Base-by-base conservation (phyloP, 176 grass and related monocot genomes). In the Musa itinerans region DNA sequence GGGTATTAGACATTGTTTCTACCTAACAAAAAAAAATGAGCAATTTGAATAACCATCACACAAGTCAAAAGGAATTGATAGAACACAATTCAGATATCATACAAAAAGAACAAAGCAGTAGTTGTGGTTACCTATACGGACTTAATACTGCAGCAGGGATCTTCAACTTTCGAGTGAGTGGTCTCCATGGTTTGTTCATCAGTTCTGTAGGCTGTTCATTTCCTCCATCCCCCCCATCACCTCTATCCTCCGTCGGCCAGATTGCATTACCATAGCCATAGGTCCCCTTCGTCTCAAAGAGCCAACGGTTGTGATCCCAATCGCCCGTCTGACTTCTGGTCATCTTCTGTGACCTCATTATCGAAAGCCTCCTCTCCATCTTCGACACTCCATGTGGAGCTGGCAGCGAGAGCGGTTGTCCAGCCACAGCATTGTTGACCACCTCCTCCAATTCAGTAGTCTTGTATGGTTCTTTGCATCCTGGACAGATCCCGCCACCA, bases 241-340 rank as follows among this genome's bases (percentile, higher is more conserved):
- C 29, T 65, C 87, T 86, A 50, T 90, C 93, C 80, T 98, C 94
- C 53, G 84, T 85, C 1, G 94, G 94, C 94, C 94, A 98, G 16
- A 98, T 98, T 1, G 94, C 94, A 83, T 98, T 98, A 16, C 94
- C 94, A 17, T 93, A 98, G 1, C 94, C 94, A 68, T 98, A 98
- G 0, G 94, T 98, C 0, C 94, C 94, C 65, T 98, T 98, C 5
- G 94, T 98, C 84, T 98, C 94, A 15, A 98, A 98, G 2, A 98
- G 72, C 94, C 94, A 98, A 2, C 90, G 79, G 23, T 98, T 98
- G 22, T 98, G 94, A 77, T 98, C 94, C 94, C 94, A 98, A 16
- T 98, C 94, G 10, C 88, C 84, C 1, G 94, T 98, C 82, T 98
- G 94, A 80, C 94, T 93, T 73, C 86, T 93, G 88, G 90, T 71